Percentiles rank a stretch among this genome's conserved stretches.
These are phyloP conservation scores for Ophiostoma sp. DNA, from an alignment of 2,329 filamentous ascomycete species.

Conservation along the genomic window DNA sequence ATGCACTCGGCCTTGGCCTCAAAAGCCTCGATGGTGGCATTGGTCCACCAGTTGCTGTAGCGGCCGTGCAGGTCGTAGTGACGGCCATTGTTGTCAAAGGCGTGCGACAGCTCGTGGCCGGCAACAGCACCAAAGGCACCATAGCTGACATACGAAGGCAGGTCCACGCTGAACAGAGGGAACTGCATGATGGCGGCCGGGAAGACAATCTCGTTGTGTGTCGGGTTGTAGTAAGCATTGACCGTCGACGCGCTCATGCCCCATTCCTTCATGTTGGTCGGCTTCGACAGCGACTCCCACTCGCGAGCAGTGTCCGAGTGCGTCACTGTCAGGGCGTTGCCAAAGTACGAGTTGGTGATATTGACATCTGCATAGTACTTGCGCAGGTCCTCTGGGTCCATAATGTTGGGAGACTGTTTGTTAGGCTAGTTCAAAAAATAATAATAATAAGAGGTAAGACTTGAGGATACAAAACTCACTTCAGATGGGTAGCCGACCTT, in stretches of 20 bases:
- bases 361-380: conserved; percentile 53
- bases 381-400: conserved; percentile 51
- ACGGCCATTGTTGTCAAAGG: conserved; percentile 61
- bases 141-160: conserved; percentile 62
- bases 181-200: conserved; percentile 66
- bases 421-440: neutral
- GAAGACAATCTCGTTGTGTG: conserved; percentile 64
- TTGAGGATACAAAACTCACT: neutral
- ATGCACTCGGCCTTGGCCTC: conserved; percentile 59
- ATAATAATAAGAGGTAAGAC: neutral
- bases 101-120: conserved; percentile 66
- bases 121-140: conserved; percentile 63
- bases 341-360: conserved; percentile 50
- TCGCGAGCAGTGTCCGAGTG: conserved; percentile 43
- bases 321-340: conserved; percentile 51
- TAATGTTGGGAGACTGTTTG: conserved; percentile 48
- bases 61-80: conserved; percentile 62
- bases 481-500: conserved; percentile 63
- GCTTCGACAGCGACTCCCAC: conserved; percentile 56
- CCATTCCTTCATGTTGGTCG: conserved; percentile 57
- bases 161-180: conserved; percentile 57
- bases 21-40: conserved; percentile 54
- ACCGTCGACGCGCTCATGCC: conserved; percentile 55
- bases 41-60: conserved; percentile 62
- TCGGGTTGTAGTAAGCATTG: conserved; percentile 63